Evolutionary conservation across 345 rosid genomes (phyloP), one percentile per base, ranked within the genome.

Genomic region (Camelina laxa): DNA sequence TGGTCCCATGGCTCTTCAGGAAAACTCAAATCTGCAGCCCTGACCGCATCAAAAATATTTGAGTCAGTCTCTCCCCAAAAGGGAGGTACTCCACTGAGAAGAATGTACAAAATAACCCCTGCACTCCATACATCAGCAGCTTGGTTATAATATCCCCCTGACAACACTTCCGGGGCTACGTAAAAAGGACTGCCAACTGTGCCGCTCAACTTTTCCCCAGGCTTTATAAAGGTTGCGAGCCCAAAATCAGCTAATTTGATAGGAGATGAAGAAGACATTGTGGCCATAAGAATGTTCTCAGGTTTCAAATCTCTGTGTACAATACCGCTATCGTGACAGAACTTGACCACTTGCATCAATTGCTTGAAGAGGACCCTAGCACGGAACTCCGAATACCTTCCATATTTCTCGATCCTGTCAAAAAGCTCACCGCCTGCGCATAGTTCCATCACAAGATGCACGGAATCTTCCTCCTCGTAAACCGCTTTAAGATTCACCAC

Each of bases 61-160:
- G 93, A 88, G 81, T 85, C 87, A 39, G 97, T 86, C 82, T 85
- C 86, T 53, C 97, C 96, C 84, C 90, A 83, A 45, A 90, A 90
- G 62, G 96, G 91, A 54, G 90, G 92, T 81, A 82, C 83, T 58
- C 91, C 91, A 77, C 88, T 85, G 44, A 86, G 85, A 72, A 87
- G 92, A 73, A 86, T 86, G 77, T 86, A 86, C 58, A 84, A 70
- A 70, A 89, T 86, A 64, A 87, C 90, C 67, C 95, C 92, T 61
- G 95, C 85, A 81, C 95, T 89, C 95, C 96, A 89, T 63, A 87
- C 80, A 79, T 87, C 96, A 71, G 91, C 96, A 66, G 87, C 87
- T 74, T 89, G 80, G 70, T 88, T 80, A 78, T 27, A 27, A 27
- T 87, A 87, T n/a, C 85, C 86, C 59, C 92, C 96, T 6, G 81